These are phyloP conservation scores for Xylaria grammica DNA, from an alignment of 495 filamentous ascomycete species.

Conservation along the genomic window DNA sequence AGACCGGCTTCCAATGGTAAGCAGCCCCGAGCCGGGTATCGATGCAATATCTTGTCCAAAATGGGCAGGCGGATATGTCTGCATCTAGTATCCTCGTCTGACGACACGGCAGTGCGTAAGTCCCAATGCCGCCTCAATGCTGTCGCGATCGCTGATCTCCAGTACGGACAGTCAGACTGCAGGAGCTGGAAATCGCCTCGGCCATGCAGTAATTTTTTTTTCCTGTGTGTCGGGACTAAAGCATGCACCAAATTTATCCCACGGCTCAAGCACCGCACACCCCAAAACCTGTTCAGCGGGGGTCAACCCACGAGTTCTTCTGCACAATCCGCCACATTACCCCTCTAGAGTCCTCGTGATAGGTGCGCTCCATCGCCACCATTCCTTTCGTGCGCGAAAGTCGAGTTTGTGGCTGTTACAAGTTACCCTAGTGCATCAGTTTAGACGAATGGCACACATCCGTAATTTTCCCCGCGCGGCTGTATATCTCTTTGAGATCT, in stretches of 20 bases:
- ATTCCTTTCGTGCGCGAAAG: not conserved
- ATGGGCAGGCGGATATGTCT: constrained; percentile 18
- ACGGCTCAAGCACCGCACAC: constrained; percentile 4
- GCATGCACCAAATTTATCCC: constrained; percentile 3
- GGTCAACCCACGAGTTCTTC: constrained; percentile 12
- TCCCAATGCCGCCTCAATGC: constrained; percentile 12
- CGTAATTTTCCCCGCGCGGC: not conserved
- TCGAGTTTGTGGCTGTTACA: constrained; percentile 1
- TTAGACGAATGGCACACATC: constrained; percentile 4
- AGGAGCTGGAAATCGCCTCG: constrained; percentile 22
- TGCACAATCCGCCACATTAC: constrained; percentile 18
- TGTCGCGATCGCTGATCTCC: constrained; percentile 15
- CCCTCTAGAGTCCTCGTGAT: not conserved
- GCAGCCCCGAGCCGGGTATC: constrained; percentile 4
- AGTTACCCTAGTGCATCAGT: not conserved
- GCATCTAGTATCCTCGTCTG: constrained; percentile 4
- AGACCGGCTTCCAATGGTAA: constrained; percentile 21
- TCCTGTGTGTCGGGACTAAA: constrained; percentile 11
- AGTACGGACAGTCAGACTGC: constrained; percentile 9
- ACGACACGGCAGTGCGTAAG: constrained; percentile 13
- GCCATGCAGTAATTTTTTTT: not conserved
- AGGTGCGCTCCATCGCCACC: not conserved
- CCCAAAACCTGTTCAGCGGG: constrained; percentile 13
- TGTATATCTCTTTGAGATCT: not conserved
- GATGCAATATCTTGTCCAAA: constrained; percentile 20